Base-by-base conservation (phyloP, 164 flowering plant genomes). In the Magnolia changhungtana region DNA sequence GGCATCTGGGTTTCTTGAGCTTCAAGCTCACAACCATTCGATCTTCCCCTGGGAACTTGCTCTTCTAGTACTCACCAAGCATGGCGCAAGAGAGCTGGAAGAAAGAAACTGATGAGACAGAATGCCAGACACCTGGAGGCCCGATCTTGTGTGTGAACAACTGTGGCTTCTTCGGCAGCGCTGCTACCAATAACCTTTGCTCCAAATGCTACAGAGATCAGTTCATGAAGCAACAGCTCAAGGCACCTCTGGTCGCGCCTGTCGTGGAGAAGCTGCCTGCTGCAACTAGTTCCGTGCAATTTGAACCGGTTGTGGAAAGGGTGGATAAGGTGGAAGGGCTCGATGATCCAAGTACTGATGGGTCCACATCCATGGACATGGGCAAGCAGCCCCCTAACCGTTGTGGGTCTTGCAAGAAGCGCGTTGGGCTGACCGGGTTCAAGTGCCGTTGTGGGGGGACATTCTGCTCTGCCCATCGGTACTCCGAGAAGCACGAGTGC, bases 81-180 rank as follows among this genome's bases (percentile, higher is more conserved):
- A 82, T 82, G 85, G 85, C 82, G 45, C 82, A 82, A 52, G 82
- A 80, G 69, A 82, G 85, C 79, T 80, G 80, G 82, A 82, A 82
- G 50, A 80, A 67, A 59, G 85, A 78, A 71, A 69, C 76, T 7
- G 85, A 80, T 72, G 82, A 79, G 74, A 82, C 79, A 11, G 85
- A 77, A 58, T 75, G 85, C 64, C 82, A 78, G 67, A 55, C 80
- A 52, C 82, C 79, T 19, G 80, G 78, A 64, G 83, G 82, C 49
- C 81, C 77, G 24, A 55, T 76, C 73, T 21, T 82, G 51, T 82
- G 85, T 65, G 82, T 74, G 8, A 82, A 82, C 77, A 82, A 82
- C 55, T 82, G 85, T 18, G 85, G 85, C 63, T 78, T 82, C 76
- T 82, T 82, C 59, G 85, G 85, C 23, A 78, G 82, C 59, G 76